Evolutionary conservation across 352 stramenopile genomes (phyloP).

Genomic region (Globisporangium recalcitrans): DNA sequence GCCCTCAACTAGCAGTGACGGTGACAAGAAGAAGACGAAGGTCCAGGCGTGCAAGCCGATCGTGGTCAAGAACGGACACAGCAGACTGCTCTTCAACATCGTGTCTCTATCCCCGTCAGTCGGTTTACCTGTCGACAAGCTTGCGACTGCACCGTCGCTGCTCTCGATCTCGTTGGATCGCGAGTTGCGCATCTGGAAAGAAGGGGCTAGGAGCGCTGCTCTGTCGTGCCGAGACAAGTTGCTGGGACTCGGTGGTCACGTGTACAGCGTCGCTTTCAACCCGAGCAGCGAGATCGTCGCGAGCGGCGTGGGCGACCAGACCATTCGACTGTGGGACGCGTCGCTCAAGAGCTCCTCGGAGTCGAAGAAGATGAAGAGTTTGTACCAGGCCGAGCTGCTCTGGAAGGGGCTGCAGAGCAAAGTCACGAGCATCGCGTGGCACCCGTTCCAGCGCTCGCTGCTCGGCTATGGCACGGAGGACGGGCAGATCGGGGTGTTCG

Average conservation of each 20-base stretch:
- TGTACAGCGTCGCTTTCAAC: conserved; percentile 51
- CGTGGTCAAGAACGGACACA: conserved; percentile 59
- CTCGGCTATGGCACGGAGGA: conserved; percentile 75
- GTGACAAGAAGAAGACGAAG: conserved; percentile 12
- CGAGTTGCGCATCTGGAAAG: conserved; percentile 58
- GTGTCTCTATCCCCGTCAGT: conserved; percentile 16
- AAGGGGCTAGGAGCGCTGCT: conserved; percentile 16
- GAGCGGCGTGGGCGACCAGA: conserved; percentile 64
- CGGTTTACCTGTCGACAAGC: background rate
- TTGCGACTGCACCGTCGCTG: conserved; percentile 19
- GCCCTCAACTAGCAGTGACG: background rate
- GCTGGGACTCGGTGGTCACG: conserved; percentile 53
- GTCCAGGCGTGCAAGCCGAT: conserved; percentile 31
- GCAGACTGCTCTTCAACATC: conserved; percentile 63
- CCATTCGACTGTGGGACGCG: conserved; percentile 62
- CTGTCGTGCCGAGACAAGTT: conserved; percentile 38
- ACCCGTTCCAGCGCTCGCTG: conserved; percentile 42
- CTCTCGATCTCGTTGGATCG: conserved; percentile 62
- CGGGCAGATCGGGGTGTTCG: conserved; percentile 52
- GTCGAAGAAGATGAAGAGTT: conserved; percentile 16
- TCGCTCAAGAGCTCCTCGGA: conserved; percentile 3
- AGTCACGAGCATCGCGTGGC: conserved; percentile 59
- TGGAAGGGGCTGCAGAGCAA: conserved; percentile 82
- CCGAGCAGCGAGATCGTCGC: conserved; percentile 25
- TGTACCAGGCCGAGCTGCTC: conserved; percentile 41